These are phyloP conservation scores for Chloris gayana DNA, from an alignment of 176 grass and related monocot genomes.

Conservation along the genomic window DNA sequence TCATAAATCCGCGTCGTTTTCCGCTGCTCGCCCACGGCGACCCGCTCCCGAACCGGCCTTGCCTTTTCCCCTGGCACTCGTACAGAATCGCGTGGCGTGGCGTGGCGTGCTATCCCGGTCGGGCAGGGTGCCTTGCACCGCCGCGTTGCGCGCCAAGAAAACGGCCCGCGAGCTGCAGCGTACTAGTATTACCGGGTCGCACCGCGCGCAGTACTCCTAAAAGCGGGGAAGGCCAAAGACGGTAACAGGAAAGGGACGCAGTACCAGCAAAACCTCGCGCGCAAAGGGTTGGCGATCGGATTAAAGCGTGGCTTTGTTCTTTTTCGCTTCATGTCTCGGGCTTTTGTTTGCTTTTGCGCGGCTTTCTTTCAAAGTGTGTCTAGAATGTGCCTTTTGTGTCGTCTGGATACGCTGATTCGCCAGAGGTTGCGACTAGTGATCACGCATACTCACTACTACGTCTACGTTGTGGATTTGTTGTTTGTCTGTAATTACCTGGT, in stretches of 20 bases:
- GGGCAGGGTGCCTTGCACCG: not conserved
- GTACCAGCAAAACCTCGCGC: conserved; percentile 21
- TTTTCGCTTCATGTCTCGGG: not conserved
- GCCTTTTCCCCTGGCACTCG: too few relatives aligned
- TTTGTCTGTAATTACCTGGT: not conserved
- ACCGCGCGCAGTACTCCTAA: conserved; percentile 5
- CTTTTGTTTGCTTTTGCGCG: not conserved
- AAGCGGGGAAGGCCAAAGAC: not conserved
- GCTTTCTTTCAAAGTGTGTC: not conserved
- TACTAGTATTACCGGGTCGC: too few relatives aligned
- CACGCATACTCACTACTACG: too few relatives aligned
- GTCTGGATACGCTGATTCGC: not conserved
- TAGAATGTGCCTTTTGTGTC: not conserved
- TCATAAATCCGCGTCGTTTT: not conserved
- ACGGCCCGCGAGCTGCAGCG: conserved; percentile 25
- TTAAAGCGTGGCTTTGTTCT: not conserved
- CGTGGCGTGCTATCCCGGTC: not conserved
- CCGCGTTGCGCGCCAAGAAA: conserved; percentile 5
- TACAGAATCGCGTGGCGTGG: too few relatives aligned
- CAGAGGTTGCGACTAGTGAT: not conserved
- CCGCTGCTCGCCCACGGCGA: not conserved
- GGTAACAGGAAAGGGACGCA: conserved; percentile 20
- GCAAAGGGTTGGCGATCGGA: conserved; percentile 11
- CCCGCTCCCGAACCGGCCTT: not conserved
- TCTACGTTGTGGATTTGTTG: not conserved